Evolutionary conservation across 345 rosid species (phyloP), one percentile per base, ranked within the genome.

Genomic region (Orychophragmus violaceus): DNA sequence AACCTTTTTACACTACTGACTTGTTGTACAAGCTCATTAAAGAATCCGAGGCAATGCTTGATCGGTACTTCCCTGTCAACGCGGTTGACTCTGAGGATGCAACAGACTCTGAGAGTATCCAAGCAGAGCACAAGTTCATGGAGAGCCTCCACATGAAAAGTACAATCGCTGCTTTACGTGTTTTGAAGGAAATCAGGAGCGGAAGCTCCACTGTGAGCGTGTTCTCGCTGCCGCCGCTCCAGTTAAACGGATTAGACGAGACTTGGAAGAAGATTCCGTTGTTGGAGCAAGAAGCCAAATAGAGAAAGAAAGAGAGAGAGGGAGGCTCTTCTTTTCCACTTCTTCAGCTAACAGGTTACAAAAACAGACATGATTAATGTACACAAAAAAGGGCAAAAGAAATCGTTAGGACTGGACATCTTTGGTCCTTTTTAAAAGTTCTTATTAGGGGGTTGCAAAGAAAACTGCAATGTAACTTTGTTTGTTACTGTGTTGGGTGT

Each of bases 1-100:
- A 94, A 79, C 99, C 99, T 3, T 94, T 94, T 76, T 94, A 82
- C 85, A 85, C 96, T 3, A 94, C 95, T 0, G 99, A 91, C 71
- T 71, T 94, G 79, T 82, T 94, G 54, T 83, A 79, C 82, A 85
- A 77, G 78, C 91, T 94, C 0, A 86, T 94, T 7, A 91, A 94
- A 46, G 87, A 85, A 76, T 88, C 95, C 0, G 96, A 94, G 75
- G 74, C 75, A 24, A 85, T 91, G 93, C 89, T 94, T 2, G 97
- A 94, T 8, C 66, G 71, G 6, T 82, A 87, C 50, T 82, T 94
- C 71, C 96, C 95, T 0, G 65, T 23, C 44, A 37, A 41, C 48
- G 3, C 21, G 16, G n/a, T n/a, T 59, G 79, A 72, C 2, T 60
- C 54, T 6, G 76, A 72, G 0, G 62, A 48, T 14, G 28, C 79